Conservation (phyloP, 1,139 yeast genomes). For the Pichia sp. region DNA sequence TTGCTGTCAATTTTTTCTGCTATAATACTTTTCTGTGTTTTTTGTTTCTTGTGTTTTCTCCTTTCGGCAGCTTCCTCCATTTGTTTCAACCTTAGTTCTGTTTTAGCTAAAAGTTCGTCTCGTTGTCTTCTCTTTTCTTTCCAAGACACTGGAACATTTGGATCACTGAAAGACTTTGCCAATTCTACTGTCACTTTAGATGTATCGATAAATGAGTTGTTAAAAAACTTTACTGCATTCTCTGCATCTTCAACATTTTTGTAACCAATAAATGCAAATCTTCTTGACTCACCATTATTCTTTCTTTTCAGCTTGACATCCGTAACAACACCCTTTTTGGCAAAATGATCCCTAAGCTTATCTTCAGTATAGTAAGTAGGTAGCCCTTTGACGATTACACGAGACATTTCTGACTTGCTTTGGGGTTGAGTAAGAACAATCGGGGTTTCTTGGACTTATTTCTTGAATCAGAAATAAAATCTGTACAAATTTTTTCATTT, state of each 20-base stretch:
- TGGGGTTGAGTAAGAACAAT: too few species aligned
- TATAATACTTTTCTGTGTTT: slow-evolving; percentile 28
- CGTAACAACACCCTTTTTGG: slow-evolving; percentile 47
- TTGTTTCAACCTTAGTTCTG: slow-evolving; percentile 45
- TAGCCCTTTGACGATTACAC: slow-evolving; percentile 90
- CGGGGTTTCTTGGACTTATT: too few species aligned
- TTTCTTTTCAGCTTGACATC: slow-evolving; percentile 82
- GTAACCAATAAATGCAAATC: slow-evolving; percentile 91
- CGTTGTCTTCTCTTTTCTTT: slow-evolving; percentile 56
- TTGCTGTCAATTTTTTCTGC: slow-evolving; percentile 57
- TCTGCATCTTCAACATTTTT: slow-evolving; percentile 66
- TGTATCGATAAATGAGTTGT: slow-evolving; percentile 77
- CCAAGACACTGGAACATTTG: slow-evolving; percentile 67
- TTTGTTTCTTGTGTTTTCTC: slow-evolving; percentile 18
- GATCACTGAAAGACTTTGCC: slow-evolving; percentile 83
- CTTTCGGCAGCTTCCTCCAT: slow-evolving; percentile 37
- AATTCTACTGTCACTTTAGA: slow-evolving; percentile 68
- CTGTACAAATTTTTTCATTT: too few species aligned
- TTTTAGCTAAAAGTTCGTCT: slow-evolving; percentile 43
- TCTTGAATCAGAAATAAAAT: too few species aligned
- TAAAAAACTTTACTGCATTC: slow-evolving; percentile 67
- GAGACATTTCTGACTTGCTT: slow-evolving; percentile 50
- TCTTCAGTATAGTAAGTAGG: slow-evolving; percentile 79
- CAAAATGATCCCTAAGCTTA: slow-evolving; percentile 62
- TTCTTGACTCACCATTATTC: slow-evolving; percentile 77